Percentiles rank a stretch among this genome's conserved stretches.
phyloP scores from a whole-genome alignment of 2,329 filamentous ascomycete genomes.

The Diaporthe citriasiana region DNA sequence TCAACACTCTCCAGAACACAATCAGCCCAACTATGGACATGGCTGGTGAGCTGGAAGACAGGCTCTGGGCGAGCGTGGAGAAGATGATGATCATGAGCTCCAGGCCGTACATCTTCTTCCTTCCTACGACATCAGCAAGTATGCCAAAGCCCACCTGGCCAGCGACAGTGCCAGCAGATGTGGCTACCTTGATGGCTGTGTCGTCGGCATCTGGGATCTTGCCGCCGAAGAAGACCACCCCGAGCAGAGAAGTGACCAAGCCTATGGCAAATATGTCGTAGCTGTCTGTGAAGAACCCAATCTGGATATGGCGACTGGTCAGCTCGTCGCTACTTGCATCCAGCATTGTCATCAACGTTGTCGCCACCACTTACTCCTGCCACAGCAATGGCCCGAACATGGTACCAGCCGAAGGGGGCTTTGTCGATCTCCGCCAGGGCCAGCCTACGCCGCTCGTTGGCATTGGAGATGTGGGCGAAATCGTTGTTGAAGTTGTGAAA shows the following conservation, averaged over 20 bases:
- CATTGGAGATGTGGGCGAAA: constrained; percentile 74
- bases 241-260: constrained; percentile 80
- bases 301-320: background rate
- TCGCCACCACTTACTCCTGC: constrained; percentile 72
- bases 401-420: constrained; percentile 87
- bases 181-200: constrained; percentile 88
- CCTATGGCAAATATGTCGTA: constrained; percentile 79
- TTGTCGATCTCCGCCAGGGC: constrained; percentile 87
- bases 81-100: constrained; percentile 87
- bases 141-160: constrained; percentile 86
- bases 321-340: background rate
- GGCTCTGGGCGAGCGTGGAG: constrained; percentile 79
- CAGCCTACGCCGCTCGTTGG: constrained; percentile 83
- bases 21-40: constrained; percentile 76
- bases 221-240: constrained; percentile 80
- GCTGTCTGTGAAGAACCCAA: constrained; percentile 88
- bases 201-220: constrained; percentile 77
- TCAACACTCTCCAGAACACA: constrained; percentile 86
- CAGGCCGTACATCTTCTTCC: constrained; percentile 77
- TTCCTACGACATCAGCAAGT: constrained; percentile 72
- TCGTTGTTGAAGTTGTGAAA: constrained; percentile 86
- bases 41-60: constrained; percentile 73
- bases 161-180: constrained; percentile 86
- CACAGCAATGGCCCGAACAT: constrained; percentile 81
- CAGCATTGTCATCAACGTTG: background rate